Base-by-base conservation (phyloP, 1,284 basidiomycete genomes). In the Ganoderma resinaceum region DNA sequence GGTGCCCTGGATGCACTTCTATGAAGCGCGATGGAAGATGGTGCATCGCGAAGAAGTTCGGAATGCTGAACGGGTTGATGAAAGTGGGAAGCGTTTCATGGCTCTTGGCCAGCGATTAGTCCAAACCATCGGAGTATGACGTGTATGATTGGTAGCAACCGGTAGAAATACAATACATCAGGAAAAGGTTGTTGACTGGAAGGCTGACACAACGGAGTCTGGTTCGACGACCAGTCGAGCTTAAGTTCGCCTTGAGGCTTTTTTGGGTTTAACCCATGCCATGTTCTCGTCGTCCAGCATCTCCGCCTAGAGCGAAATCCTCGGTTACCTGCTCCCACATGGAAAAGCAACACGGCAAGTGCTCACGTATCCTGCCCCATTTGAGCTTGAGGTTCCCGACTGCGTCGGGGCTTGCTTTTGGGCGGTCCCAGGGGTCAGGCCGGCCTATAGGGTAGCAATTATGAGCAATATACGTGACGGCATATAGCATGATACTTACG, bases 251-350 rank as follows among this genome's bases (percentile, higher is more conserved):
- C 65, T 63, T 26, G 70, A 66, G 9, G 57, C 52, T 68, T 73
- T 73, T 55, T 58, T 63, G 69, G 72, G 67, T 58, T 72, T 70
- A 23, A 71, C 73, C 76, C 76, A 76, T 6, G 76, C 68, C 66
- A 73, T 59, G 60, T 76, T 74, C 46, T 76, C 76, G 23, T 75
- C 73, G 33, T 76, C 76, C 43, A 76, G 60, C 72, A 74, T 74
- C 52, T 76, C 76, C 14, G 76, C 76, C 76, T 76, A 31, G 49
- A 35, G 12, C 23, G 37, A 29, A 40, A 14, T 23, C 29, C 9
- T 60, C 58, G 23, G 23, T 37, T 3, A 38, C n/a, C 12, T 37
- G 35, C 14, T 23, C 29, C 0, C 20, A 11, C 23, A 59, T 7
- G n/a, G 58, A 26, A 26, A 37, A 18, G 23, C 3, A 16, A 14